These are phyloP conservation scores for Abortiporus biennis DNA, from an alignment of 1,284 basidiomycete genomes.

Conservation along the genomic window DNA sequence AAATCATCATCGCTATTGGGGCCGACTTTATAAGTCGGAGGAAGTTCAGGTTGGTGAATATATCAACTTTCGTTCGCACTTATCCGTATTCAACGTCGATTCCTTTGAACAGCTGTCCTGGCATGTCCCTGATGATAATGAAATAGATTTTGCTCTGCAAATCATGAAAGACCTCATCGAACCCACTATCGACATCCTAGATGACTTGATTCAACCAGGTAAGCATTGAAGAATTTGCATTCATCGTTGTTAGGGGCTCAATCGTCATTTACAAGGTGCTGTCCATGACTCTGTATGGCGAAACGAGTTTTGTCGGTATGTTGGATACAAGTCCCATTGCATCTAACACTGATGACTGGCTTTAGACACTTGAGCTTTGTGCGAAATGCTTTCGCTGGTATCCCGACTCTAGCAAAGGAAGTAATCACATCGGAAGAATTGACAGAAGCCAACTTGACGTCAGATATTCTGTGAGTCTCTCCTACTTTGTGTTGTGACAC, in stretches of 20 bases:
- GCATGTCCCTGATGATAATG: conserved; percentile 63
- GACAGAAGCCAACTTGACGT: conserved; percentile 34
- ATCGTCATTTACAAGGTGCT: conserved; percentile 20
- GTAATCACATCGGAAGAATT: conserved; percentile 38
- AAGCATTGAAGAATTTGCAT: no score
- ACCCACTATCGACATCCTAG: conserved; percentile 58
- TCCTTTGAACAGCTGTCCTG: conserved; percentile 60
- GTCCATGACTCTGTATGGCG: conserved; percentile 66
- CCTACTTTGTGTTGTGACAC: neutral
- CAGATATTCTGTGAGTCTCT: conserved; percentile 53
- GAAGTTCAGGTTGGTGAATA: conserved; percentile 47
- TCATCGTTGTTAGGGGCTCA: neutral
- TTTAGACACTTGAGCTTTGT: conserved; percentile 59
- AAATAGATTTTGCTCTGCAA: conserved; percentile 75
- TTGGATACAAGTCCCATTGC: conserved; percentile 14
- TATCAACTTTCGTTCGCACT: neutral
- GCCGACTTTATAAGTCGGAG: conserved; percentile 54
- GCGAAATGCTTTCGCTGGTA: conserved; percentile 62
- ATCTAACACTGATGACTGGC: conserved; percentile 1
- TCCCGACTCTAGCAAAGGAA: conserved; percentile 57
- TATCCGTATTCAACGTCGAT: conserved; percentile 1
- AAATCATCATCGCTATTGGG: conserved; percentile 79
- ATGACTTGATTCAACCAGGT: conserved; percentile 54
- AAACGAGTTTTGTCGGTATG: conserved; percentile 89
- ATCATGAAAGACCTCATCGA: conserved; percentile 71